Percentiles rank a stretch among this genome's conserved stretches.
These are phyloP conservation scores for Ceratorhiza oryzae-sativae DNA, from an alignment of 1,284 basidiomycete genomes.

Conservation along the genomic window DNA sequence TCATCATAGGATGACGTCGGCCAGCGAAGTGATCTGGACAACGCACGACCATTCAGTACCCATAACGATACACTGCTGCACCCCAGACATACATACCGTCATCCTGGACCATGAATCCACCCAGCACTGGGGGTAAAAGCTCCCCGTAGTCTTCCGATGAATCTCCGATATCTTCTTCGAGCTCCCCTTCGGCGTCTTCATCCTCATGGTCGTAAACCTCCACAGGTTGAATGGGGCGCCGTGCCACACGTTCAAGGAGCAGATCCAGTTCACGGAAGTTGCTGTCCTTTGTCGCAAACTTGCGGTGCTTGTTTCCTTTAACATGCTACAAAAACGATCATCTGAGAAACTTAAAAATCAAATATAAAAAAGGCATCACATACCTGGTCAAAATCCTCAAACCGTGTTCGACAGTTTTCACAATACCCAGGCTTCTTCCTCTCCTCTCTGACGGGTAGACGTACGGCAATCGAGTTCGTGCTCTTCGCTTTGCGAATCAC, in stretches of 20 bases:
- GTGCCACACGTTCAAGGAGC: constrained; percentile 75
- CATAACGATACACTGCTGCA: neutral
- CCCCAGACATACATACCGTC: constrained; percentile 44
- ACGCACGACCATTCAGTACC: constrained; percentile 46
- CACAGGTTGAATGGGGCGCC: constrained; percentile 58
- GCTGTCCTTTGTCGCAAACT: constrained; percentile 80
- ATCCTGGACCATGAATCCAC: constrained; percentile 46
- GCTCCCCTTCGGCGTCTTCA: constrained; percentile 45
- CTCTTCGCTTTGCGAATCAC: constrained; percentile 79
- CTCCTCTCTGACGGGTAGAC: constrained; percentile 78
- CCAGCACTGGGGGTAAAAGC: constrained; percentile 46
- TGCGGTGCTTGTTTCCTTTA: constrained; percentile 76
- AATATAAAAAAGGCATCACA: constrained; percentile 49
- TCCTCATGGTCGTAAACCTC: constrained; percentile 35
- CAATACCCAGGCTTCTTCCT: constrained; percentile 95
- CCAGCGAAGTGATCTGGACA: constrained; percentile 47
- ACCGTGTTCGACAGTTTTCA: constrained; percentile 93
- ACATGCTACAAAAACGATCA: constrained; percentile 69
- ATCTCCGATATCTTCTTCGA: constrained; percentile 47
- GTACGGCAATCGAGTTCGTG: constrained; percentile 67
- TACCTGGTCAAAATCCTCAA: constrained; percentile 86
- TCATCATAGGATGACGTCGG: constrained; percentile 47
- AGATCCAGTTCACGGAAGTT: constrained; percentile 88
- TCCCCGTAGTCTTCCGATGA: constrained; percentile 46
- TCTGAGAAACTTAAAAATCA: constrained; percentile 15